Evolutionary conservation across 192 early-diverging fungal species (phyloP).

Genomic region (Umbelopsis vinacea): DNA sequence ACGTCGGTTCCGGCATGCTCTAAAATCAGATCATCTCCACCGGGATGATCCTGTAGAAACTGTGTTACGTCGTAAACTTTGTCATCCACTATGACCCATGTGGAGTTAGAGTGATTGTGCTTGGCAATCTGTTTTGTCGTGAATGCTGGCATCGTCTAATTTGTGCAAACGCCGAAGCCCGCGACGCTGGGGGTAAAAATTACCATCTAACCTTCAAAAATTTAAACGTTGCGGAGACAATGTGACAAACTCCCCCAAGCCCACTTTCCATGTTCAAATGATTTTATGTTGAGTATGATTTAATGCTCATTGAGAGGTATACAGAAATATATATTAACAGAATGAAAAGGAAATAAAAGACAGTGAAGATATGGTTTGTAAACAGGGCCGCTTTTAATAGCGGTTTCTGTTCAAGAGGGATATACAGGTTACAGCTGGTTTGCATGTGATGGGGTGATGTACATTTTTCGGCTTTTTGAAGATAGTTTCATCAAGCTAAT

Average conservation of each 20-base stretch:
- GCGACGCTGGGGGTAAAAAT: neutral
- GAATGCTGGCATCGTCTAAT: neutral
- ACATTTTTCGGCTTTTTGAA: neutral
- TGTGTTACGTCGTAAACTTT: slow-evolving; percentile 83
- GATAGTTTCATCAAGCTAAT: neutral
- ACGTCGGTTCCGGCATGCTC: slow-evolving; percentile 85
- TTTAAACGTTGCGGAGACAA: neutral
- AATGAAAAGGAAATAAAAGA: too few relatives aligned
- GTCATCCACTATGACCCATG: slow-evolving; percentile 79
- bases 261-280: too few relatives aligned
- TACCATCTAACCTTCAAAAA: neutral
- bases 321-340: too few relatives aligned
- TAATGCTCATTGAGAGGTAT: too few relatives aligned
- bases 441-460: neutral
- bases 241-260: too few relatives aligned
- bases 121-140: slow-evolving; percentile 44
- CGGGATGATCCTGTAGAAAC: slow-evolving; percentile 88
- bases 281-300: too few relatives aligned
- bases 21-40: slow-evolving; percentile 84
- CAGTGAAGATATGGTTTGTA: too few relatives aligned
- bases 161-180: neutral
- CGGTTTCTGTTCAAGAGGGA: too few relatives aligned
- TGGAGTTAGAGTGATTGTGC: slow-evolving; percentile 68
- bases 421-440: too few relatives aligned
- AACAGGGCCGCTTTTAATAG: too few relatives aligned